Percentiles rank a stretch among this genome's conserved stretches.
Evolutionary conservation across 2,329 filamentous ascomycete genomes (phyloP).

Genomic region (Grosmannia clavigera): DNA sequence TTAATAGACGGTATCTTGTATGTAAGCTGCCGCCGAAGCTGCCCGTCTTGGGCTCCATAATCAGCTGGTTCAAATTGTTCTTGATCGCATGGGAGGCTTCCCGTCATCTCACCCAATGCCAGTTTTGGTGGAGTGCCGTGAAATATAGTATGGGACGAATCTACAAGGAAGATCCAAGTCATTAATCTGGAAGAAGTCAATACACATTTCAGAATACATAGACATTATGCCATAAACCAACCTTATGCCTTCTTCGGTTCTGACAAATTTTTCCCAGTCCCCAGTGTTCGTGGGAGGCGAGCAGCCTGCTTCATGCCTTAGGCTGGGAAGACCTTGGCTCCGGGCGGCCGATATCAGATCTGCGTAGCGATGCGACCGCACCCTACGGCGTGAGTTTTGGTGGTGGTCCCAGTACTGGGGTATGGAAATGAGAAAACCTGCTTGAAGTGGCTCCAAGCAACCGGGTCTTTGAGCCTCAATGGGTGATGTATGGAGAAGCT

Average conservation of each 20-base stretch:
- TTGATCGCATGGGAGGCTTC: not conserved
- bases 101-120: not conserved
- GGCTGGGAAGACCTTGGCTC: not conserved
- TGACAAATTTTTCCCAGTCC: not conserved
- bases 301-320: not conserved
- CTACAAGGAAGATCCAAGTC: not conserved
- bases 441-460: not conserved
- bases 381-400: not conserved
- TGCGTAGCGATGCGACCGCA: not conserved
- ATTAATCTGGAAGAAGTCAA: not conserved
- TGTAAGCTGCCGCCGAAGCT: not conserved
- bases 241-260: not conserved
- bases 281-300: not conserved
- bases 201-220: not conserved
- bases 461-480: no score
- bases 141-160: not conserved
- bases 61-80: not conserved
- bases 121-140: not conserved
- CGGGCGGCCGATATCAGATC: not conserved
- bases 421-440: not conserved
- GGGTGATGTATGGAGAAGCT: not conserved
- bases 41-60: not conserved
- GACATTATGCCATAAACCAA: not conserved
- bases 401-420: not conserved
- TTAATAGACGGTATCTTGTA: not conserved